Evolutionary conservation across 305 asterid genomes (phyloP), one percentile per base, ranked within the genome.

Genomic region (Fraxinus xanthoxyloides): DNA sequence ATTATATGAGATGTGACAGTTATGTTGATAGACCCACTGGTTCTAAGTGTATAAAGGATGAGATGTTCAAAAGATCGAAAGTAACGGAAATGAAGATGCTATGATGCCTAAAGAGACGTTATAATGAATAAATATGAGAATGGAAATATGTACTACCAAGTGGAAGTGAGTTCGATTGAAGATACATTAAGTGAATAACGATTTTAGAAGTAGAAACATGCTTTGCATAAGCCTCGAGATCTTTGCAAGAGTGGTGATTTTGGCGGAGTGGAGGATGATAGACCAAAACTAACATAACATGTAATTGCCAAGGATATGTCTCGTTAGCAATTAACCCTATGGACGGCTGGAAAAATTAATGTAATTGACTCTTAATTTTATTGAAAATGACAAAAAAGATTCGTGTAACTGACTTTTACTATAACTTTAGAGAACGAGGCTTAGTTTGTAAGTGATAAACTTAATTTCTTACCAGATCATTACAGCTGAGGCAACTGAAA

Each of bases 401-500:
- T 63, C 72, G 12, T 63, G 24, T 7, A 56, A 56, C 67, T 56
- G 13, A 56, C 67, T 56, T 56, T 56, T 9, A 56, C 67, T 21
- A 46, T 2, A 54, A 54, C 24, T 17, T 51, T 5, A 15, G 21
- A 48, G 63, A 54, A 19, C 21, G 28, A 56, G 67, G 28, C 67
- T 56, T 56, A 56, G 32, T 67, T 67, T 24, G 19, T 10, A 67
- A 9, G 28, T 36, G 35, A 26, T 24, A 24, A 67, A 67, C 7
- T 67, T 67, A 26, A 67, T 67, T 67, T 12, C 89, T 79, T 13
- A 92, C 95, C 95, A 91, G 43, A 89, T 85, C 97, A 92, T 92
- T 12, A 92, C 82, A 21, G 93, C 97, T 0, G 95, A 92, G 17
- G 97, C 92, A 61, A 90, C 77, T 13, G 93, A 91, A 3, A 91